Evolutionary conservation across 2,329 filamentous ascomycete genomes (phyloP).

Genomic region (Fusarium illudens): DNA sequence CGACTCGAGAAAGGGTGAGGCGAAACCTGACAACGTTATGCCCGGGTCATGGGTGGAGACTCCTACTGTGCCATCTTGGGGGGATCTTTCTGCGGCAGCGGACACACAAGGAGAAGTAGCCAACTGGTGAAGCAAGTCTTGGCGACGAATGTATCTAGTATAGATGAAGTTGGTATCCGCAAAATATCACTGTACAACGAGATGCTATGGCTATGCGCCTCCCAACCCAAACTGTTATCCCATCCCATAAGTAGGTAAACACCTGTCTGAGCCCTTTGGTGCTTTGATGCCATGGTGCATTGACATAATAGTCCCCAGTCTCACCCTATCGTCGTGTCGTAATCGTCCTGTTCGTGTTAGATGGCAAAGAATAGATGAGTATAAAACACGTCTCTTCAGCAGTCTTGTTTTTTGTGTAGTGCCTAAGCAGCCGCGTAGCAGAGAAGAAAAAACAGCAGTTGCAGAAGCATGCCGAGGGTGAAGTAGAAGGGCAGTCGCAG

Average conservation of each 20-base stretch:
- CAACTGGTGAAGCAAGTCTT: constrained; percentile 19
- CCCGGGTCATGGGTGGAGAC: constrained; percentile 44
- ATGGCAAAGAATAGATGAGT: constrained; percentile 6
- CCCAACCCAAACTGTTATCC: constrained; percentile 9
- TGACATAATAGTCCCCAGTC: not conserved
- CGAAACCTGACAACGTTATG: constrained; percentile 42
- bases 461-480: constrained; percentile 25
- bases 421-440: constrained; percentile 18
- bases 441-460: constrained; percentile 28
- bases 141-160: constrained; percentile 24
- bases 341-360: constrained; percentile 26
- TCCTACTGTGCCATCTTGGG: constrained; percentile 38
- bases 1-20: not conserved
- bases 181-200: constrained; percentile 26
- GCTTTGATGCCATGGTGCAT: constrained; percentile 6
- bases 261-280: not conserved
- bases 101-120: constrained; percentile 42
- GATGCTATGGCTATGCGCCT: constrained; percentile 22
- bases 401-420: constrained; percentile 11
- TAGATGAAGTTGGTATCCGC: constrained; percentile 31
- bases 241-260: constrained; percentile 2
- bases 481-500: constrained; percentile 24
- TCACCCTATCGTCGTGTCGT: constrained; percentile 10
- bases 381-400: not conserved
- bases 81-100: constrained; percentile 44